phyloP scores from a whole-genome alignment of 495 filamentous ascomycete genomes.

The Aspergillus campestris region DNA sequence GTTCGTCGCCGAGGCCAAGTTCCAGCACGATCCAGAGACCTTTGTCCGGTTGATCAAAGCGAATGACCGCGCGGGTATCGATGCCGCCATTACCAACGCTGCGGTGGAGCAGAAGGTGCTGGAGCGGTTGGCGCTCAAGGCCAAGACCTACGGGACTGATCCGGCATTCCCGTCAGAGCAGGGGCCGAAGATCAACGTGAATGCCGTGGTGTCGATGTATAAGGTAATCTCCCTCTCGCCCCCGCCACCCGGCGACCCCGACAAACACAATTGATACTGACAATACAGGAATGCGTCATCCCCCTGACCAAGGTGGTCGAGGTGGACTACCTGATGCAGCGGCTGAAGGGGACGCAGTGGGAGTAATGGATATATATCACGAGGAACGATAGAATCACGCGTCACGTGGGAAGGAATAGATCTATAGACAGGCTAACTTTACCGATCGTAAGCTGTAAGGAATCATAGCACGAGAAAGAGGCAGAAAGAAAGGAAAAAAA shows the following conservation, averaged over 20 bases:
- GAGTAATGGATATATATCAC: slow-evolving; percentile 24
- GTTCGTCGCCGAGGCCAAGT: slow-evolving; percentile 99
- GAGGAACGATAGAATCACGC: slow-evolving; percentile 12
- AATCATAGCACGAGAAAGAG: not conserved
- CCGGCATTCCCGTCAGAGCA: slow-evolving; percentile 54
- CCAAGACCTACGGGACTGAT: slow-evolving; percentile 90
- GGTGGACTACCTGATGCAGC: slow-evolving; percentile 95
- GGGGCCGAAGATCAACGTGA: slow-evolving; percentile 74
- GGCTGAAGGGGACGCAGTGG: slow-evolving; percentile 64
- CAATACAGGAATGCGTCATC: slow-evolving; percentile 76
- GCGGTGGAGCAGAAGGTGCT: slow-evolving; percentile 89
- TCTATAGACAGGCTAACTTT: not conserved
- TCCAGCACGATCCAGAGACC: slow-evolving; percentile 67
- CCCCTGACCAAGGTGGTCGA: slow-evolving; percentile 96
- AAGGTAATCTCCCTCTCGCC: slow-evolving; percentile 37
- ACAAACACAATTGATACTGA: too few species aligned
- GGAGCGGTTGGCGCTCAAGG: slow-evolving; percentile 81
- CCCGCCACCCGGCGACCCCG: too few species aligned
- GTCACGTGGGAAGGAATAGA: not conserved
- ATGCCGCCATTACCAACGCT: slow-evolving; percentile 80
- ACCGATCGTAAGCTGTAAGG: too few species aligned
- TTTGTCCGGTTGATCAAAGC: slow-evolving; percentile 75
- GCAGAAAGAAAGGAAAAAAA: slow-evolving; percentile 2
- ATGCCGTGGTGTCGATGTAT: slow-evolving; percentile 92
- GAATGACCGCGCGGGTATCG: slow-evolving; percentile 71